Conservation (phyloP, 2,329 filamentous ascomycete species). For the Phialocephala subalpina region DNA sequence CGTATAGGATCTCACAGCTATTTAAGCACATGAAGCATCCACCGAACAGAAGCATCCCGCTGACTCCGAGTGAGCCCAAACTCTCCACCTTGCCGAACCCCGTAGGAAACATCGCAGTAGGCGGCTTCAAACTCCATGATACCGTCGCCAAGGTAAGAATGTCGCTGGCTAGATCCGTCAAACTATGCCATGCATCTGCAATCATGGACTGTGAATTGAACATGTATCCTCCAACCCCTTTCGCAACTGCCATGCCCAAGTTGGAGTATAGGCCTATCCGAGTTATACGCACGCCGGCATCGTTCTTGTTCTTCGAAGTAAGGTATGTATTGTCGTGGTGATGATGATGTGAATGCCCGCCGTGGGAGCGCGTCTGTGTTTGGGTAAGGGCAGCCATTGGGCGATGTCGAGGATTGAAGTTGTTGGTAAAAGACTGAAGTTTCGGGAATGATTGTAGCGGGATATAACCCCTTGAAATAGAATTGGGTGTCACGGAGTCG, state of each 20-base stretch:
- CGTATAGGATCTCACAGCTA: conserved; percentile 73
- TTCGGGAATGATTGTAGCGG: conserved; percentile 35
- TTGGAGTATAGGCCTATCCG: conserved; percentile 89
- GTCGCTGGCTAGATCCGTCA: conserved; percentile 95
- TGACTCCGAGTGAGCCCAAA: conserved; percentile 90
- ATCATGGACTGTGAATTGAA: conserved; percentile 96
- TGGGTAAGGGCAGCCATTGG: conserved; percentile 43
- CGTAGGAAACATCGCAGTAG: conserved; percentile 82
- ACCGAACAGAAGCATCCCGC: conserved; percentile 86
- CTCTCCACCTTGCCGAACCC: conserved; percentile 99
- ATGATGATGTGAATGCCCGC: conserved; percentile 70
- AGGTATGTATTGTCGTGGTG: conserved; percentile 88
- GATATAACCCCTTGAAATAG: conserved; percentile 31
- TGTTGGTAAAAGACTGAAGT: conserved; percentile 36
- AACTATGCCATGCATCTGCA: conserved; percentile 93
- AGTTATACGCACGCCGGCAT: conserved; percentile 94
- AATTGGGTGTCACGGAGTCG: conserved; percentile 30
- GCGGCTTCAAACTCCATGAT: conserved; percentile 88
- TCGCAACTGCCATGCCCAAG: conserved; percentile 90
- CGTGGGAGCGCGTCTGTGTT: conserved; percentile 48
- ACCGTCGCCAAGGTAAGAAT: conserved; percentile 94
- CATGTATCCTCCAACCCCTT: conserved; percentile 89
- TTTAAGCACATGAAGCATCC: conserved; percentile 92
- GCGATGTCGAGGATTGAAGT: conserved; percentile 32
- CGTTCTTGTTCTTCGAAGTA: conserved; percentile 82